phyloP scores from a whole-genome alignment of 163 green algal species.

The Prototheca cutis region DNA sequence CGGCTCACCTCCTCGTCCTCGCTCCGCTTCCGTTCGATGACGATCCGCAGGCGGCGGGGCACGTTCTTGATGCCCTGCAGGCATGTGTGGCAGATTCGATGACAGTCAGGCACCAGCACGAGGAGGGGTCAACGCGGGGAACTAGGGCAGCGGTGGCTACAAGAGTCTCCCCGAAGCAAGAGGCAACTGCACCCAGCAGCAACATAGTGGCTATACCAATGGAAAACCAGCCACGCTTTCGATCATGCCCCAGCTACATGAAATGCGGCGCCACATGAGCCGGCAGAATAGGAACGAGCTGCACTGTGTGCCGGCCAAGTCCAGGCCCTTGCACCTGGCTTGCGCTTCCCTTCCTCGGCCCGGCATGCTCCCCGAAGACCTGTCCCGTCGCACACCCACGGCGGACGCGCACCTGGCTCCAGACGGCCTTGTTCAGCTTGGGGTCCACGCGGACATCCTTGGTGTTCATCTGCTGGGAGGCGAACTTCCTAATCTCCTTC shows the following conservation, averaged over 20 bases:
- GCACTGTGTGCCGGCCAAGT: neutral
- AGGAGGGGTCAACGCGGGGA: neutral
- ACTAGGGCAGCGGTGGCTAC: too few relatives aligned
- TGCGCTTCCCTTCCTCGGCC: too few relatives aligned
- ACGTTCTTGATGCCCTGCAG: conserved; percentile 86
- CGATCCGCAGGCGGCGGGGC: conserved; percentile 77
- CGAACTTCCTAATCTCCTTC: conserved; percentile 96
- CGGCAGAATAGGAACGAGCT: too few relatives aligned
- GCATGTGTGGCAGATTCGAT: too few relatives aligned
- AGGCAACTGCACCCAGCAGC: too few relatives aligned
- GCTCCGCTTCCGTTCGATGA: conserved; percentile 84
- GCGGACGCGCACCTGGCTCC: conserved; percentile 65
- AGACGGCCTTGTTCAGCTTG: conserved; percentile 99
- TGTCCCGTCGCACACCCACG: too few relatives aligned
- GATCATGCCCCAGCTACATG: too few relatives aligned
- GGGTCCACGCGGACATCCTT: conserved; percentile 93
- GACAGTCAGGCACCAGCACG: neutral
- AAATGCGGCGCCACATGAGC: too few relatives aligned
- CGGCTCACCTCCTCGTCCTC: conserved; percentile 99
- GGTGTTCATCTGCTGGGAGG: conserved; percentile 89
- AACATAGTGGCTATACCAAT: too few relatives aligned
- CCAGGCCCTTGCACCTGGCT: neutral
- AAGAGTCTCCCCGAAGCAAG: too few relatives aligned
- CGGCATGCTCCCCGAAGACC: too few relatives aligned
- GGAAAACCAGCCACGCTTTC: too few relatives aligned